Evolutionary conservation across 257 asterid genomes (phyloP).

Genomic region (Gentiana dahurica): DNA sequence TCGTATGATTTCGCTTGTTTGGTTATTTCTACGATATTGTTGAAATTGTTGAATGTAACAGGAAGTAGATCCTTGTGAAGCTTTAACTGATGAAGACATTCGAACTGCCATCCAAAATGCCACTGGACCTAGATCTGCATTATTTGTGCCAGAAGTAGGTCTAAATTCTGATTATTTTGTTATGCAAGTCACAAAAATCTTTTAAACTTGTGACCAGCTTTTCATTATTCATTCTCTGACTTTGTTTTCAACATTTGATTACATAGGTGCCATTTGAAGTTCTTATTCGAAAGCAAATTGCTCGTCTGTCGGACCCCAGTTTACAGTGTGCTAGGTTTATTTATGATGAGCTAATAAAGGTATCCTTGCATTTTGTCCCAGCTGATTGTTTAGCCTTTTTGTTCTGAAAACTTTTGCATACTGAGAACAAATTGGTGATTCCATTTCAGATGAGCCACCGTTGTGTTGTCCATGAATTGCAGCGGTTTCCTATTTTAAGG

Average conservation of each 20-base stretch:
- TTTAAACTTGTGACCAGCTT: too few species aligned
- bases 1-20: neutral
- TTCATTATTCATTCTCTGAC: too few species aligned
- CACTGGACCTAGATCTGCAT: slow-evolving; percentile 76
- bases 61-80: slow-evolving; percentile 97
- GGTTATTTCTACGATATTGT: slow-evolving; percentile 9
- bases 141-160: slow-evolving; percentile 87
- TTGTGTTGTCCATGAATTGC: slow-evolving; percentile 72
- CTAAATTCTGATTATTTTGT: slow-evolving; percentile 5
- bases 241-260: slow-evolving; percentile 7
- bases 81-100: slow-evolving; percentile 87
- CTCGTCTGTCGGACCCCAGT: slow-evolving; percentile 90
- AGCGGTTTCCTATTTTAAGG: slow-evolving; percentile 70
- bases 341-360: slow-evolving; percentile 92
- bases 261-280: slow-evolving; percentile 92
- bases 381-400: neutral
- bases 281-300: slow-evolving; percentile 79
- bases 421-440: slow-evolving; percentile 3
- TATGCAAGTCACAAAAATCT: too few species aligned
- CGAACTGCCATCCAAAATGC: slow-evolving; percentile 92
- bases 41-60: slow-evolving; percentile 25
- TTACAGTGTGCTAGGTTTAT: slow-evolving; percentile 93
- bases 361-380: slow-evolving; percentile 11
- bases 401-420: neutral
- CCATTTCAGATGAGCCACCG: slow-evolving; percentile 73